Evolutionary conservation across 2,329 filamentous ascomycete species (phyloP).

Genomic region (Claviceps fusiformis): DNA sequence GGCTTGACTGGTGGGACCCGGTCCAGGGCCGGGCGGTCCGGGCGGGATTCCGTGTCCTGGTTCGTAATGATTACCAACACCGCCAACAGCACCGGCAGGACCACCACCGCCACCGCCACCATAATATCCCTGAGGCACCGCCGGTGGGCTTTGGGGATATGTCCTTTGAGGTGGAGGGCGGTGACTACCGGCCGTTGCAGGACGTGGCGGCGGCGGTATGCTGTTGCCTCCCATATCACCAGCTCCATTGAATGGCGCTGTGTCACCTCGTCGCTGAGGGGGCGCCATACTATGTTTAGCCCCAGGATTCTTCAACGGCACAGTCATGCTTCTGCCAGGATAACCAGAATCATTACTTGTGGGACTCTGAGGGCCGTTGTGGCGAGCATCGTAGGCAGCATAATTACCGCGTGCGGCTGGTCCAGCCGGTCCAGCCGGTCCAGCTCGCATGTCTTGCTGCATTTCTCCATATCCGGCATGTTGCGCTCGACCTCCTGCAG

Average conservation of each 20-base stretch:
- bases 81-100: no score
- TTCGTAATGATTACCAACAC: constrained; percentile 13
- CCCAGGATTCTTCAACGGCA: constrained; percentile 38
- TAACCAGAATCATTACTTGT: constrained; percentile 32
- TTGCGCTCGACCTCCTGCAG: constrained; percentile 13
- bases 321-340: constrained; percentile 46
- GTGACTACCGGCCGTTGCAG: constrained; percentile 40
- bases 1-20: neutral
- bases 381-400: constrained; percentile 15
- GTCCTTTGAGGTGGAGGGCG: constrained; percentile 39
- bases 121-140: constrained; percentile 21
- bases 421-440: constrained; percentile 9
- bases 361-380: constrained; percentile 17
- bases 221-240: constrained; percentile 23
- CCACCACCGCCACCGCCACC: constrained; percentile 6
- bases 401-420: constrained; percentile 7
- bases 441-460: constrained; percentile 15
- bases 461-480: constrained; percentile 17
- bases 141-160: constrained; percentile 30
- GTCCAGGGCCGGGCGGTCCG: constrained; percentile 6
- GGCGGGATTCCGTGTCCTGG: constrained; percentile 19
- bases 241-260: constrained; percentile 24
- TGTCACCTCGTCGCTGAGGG: constrained; percentile 12
- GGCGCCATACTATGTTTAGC: constrained; percentile 21
- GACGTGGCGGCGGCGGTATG: constrained; percentile 32